Percentiles rank a stretch among this genome's conserved stretches.
Evolutionary conservation across 2,329 filamentous ascomycete species (phyloP).

Genomic region (Ophiostoma fasciatum): DNA sequence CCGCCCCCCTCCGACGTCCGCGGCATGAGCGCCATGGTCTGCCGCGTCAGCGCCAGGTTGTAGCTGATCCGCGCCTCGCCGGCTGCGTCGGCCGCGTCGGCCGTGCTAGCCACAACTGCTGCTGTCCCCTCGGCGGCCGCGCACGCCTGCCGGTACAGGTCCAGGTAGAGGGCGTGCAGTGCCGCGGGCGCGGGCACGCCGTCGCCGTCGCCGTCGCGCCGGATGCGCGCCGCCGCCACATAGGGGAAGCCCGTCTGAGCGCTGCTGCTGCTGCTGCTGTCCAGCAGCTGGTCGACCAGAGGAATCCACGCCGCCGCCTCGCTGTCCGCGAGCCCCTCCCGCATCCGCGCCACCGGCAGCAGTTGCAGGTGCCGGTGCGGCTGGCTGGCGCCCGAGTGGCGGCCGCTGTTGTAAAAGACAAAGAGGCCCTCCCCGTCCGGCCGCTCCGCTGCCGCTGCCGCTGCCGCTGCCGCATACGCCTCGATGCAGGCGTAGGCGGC

Average conservation of each 20-base stretch:
- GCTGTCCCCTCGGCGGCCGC: conserved; percentile 20
- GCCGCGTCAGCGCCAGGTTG: conserved; percentile 44
- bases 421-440: conserved; percentile 31
- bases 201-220: not conserved
- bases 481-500: conserved; percentile 47
- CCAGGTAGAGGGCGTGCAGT: conserved; percentile 28
- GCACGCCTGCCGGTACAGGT: conserved; percentile 31
- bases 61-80: conserved; percentile 42
- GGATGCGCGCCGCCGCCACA: conserved; percentile 5
- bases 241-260: not conserved
- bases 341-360: conserved; percentile 51
- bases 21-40: conserved; percentile 38
- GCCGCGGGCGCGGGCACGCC: not conserved
- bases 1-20: conserved; percentile 34
- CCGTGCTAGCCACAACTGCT: not conserved
- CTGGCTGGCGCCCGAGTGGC: conserved; percentile 55
- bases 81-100: conserved; percentile 11
- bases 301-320: conserved; percentile 29
- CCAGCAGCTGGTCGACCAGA: conserved; percentile 24
- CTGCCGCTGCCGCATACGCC: no score
- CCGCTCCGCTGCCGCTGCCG: no score
- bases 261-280: no score
- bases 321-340: conserved; percentile 27
- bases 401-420: conserved; percentile 57
- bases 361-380: conserved; percentile 59